These are phyloP conservation scores for Penicillium taxi DNA, from an alignment of 495 filamentous ascomycete species.

Conservation along the genomic window DNA sequence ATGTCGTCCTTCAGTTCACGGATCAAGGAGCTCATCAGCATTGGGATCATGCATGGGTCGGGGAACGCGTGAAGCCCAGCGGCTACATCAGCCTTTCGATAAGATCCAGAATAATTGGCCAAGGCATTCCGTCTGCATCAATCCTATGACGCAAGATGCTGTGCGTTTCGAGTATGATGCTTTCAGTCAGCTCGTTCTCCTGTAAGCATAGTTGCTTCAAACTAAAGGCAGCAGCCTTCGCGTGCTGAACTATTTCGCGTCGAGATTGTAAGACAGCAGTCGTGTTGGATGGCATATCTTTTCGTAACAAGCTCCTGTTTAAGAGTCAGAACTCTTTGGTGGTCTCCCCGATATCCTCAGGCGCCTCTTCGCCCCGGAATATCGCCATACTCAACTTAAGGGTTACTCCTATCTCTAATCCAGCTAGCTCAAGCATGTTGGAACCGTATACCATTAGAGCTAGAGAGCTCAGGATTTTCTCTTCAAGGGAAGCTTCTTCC, in stretches of 20 bases:
- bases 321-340: not conserved
- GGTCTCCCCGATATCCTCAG: not conserved
- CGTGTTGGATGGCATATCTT: not conserved
- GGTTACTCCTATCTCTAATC: not conserved
- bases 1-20: conserved; percentile 15
- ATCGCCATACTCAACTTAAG: conserved; percentile 1
- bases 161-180: conserved; percentile 26
- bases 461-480: conserved; percentile 1
- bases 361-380: not conserved
- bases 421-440: conserved; percentile 4
- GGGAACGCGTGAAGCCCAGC: conserved; percentile 19
- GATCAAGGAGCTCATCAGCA: conserved; percentile 26
- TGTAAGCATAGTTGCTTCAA: conserved; percentile 14
- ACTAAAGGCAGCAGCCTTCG: conserved; percentile 20
- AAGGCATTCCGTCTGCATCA: conserved; percentile 8
- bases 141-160: conserved; percentile 17
- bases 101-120: conserved; percentile 19
- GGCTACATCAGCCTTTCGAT: conserved; percentile 15
- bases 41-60: conserved; percentile 8
- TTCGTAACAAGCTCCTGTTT: too few species aligned
- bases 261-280: conserved; percentile 12
- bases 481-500: not conserved
- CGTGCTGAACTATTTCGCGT: conserved; percentile 29
- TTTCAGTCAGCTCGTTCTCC: conserved; percentile 17
- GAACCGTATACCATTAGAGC: conserved; percentile 7